phyloP scores from a whole-genome alignment of 139 green algal genomes.

The Gonium pectorale region DNA sequence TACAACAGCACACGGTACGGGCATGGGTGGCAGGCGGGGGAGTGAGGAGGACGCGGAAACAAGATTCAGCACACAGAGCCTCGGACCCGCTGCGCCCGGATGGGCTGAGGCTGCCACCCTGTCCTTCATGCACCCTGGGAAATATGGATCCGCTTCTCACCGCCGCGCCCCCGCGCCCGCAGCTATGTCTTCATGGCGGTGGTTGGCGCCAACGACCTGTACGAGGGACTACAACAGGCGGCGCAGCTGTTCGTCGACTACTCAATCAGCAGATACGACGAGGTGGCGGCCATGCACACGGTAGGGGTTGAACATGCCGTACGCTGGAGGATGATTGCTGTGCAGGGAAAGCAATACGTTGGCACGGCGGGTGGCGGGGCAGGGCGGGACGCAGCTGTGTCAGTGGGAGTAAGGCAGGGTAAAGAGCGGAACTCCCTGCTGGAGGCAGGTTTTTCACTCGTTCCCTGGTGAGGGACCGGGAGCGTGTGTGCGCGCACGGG shows the following conservation, averaged over 20 bases:
- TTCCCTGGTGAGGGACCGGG: background rate
- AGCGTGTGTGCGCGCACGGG: no score
- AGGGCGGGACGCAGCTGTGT: no score
- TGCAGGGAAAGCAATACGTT: no score
- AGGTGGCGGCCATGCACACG: conserved; percentile 6
- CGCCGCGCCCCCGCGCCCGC: background rate
- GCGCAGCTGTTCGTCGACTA: conserved; percentile 44
- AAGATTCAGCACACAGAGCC: no score
- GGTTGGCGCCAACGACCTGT: conserved; percentile 24
- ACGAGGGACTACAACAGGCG: conserved; percentile 39
- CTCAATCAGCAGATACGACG: background rate
- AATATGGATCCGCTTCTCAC: no score
- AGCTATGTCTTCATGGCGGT: conserved; percentile 23
- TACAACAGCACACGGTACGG: conserved; percentile 27
- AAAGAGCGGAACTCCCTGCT: no score
- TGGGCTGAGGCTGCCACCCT: no score
- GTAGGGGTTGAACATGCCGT: background rate
- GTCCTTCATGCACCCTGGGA: no score
- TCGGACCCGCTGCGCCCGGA: no score
- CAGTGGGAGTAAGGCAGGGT: background rate
- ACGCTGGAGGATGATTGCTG: no score
- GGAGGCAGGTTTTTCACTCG: no score
- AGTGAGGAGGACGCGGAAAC: background rate
- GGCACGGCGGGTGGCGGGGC: no score
- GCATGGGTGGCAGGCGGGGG: background rate